These are phyloP conservation scores for Straminergon stramineum DNA, from an alignment of 225 moss, liverwort and hornwort species.

Conservation along the genomic window DNA sequence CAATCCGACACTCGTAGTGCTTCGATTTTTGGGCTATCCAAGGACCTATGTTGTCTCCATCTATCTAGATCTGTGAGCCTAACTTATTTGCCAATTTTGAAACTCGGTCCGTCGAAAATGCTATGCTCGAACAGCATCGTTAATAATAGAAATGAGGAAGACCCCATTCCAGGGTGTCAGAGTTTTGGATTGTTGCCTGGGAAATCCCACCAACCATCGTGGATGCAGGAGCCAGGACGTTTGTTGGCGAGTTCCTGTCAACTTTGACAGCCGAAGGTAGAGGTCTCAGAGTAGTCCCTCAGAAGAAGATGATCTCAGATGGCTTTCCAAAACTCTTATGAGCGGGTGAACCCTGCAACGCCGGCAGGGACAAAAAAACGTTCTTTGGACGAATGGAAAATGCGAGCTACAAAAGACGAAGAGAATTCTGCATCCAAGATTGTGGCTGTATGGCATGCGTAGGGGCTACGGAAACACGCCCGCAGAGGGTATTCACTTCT, in stretches of 20 bases:
- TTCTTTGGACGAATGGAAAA: neutral
- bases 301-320: neutral
- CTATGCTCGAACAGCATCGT: neutral
- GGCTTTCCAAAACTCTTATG: neutral
- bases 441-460: neutral
- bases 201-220: neutral
- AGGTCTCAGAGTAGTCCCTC: neutral
- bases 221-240: neutral
- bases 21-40: neutral
- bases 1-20: neutral
- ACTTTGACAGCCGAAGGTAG: neutral
- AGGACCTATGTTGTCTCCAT: neutral
- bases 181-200: neutral
- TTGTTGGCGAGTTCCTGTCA: neutral
- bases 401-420: neutral
- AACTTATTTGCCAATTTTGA: neutral
- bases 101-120: neutral
- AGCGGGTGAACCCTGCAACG: neutral
- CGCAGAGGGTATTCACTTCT: neutral
- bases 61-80: neutral
- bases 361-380: neutral
- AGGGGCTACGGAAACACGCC: neutral
- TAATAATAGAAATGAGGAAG: neutral
- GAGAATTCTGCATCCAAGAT: neutral
- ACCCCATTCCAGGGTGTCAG: neutral